Percentiles rank a stretch among this genome's conserved stretches.
Evolutionary conservation across 2,329 filamentous ascomycete species (phyloP).

Genomic region (Colletotrichum sp.): DNA sequence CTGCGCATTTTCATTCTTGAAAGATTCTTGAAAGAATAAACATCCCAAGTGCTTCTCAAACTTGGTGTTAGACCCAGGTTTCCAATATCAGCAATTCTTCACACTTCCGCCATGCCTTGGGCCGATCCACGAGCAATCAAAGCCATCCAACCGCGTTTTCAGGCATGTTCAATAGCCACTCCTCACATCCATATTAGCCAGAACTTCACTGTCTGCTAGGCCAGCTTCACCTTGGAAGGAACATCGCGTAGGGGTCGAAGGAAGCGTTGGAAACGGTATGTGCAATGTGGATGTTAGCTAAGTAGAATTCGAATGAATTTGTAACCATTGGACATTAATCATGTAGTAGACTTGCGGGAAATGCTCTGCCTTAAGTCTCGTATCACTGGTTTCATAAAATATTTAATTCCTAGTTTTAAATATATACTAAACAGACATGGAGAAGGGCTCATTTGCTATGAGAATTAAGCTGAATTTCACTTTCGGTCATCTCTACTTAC

Average conservation of each 20-base stretch:
- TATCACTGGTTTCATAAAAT: neutral
- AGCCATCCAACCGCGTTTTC: neutral
- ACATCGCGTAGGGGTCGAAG: neutral
- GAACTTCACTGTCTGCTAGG: neutral
- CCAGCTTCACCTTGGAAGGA: neutral
- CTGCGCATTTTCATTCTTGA: neutral
- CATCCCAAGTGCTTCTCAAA: neutral
- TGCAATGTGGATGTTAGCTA: neutral
- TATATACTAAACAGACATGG: no score
- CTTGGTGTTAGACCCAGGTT: neutral
- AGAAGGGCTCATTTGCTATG: neutral
- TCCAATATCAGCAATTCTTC: neutral
- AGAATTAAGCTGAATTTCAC: neutral
- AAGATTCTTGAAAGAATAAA: neutral
- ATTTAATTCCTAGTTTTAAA: neutral
- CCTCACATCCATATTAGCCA: neutral
- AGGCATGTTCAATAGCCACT: neutral
- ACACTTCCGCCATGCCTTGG: neutral
- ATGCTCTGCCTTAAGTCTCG: neutral
- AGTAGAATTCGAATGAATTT: neutral
- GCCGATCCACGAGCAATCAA: neutral
- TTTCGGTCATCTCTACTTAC: neutral
- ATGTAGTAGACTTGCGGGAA: neutral
- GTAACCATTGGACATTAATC: neutral
- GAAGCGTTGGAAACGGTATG: neutral